A percentile compares a stretch with the other conserved stretches of the same genome.
Conservation (phyloP, 2,329 filamentous ascomycete species). For the Incumbomyces delicatus region DNA sequence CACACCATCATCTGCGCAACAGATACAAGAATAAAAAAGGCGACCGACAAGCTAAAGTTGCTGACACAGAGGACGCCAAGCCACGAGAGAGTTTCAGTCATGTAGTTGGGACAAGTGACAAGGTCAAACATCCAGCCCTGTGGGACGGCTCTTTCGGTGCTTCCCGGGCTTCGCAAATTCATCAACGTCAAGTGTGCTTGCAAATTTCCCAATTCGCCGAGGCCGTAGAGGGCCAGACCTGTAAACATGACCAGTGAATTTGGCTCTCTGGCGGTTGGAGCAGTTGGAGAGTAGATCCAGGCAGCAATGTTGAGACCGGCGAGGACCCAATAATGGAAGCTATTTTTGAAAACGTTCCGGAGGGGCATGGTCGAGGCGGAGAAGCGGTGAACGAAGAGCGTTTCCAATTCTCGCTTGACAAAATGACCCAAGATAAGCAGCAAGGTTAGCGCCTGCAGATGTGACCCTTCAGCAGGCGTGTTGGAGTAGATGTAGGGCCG, state of each 20-base stretch:
- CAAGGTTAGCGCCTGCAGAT: constrained; percentile 62
- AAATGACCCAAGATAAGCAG: constrained; percentile 73
- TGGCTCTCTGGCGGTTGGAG: constrained; percentile 49
- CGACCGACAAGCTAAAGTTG: constrained; percentile 62
- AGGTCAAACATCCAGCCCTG: constrained; percentile 70
- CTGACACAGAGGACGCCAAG: constrained; percentile 69
- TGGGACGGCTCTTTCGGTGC: constrained; percentile 81
- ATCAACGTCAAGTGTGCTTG: constrained; percentile 70
- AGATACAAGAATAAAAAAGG: constrained; percentile 66
- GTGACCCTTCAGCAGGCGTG: constrained; percentile 45
- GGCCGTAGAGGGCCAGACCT: constrained; percentile 61
- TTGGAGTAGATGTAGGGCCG: constrained; percentile 63
- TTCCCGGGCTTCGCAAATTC: constrained; percentile 64
- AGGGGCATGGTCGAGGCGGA: constrained; percentile 88
- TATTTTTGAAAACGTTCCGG: constrained; percentile 89
- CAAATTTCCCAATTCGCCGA: constrained; percentile 74
- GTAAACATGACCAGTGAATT: constrained; percentile 51
- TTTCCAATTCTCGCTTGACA: constrained; percentile 90
- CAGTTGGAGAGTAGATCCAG: constrained; percentile 71
- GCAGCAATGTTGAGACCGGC: constrained; percentile 72
- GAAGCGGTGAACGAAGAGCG: constrained; percentile 89
- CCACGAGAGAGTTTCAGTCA: constrained; percentile 87
- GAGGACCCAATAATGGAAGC: constrained; percentile 82
- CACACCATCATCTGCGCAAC: constrained; percentile 72
- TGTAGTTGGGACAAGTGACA: constrained; percentile 95